Percentiles rank a stretch among this genome's conserved stretches.
Conservation (phyloP, 1,139 yeast genomes). For the Yamadazyma mexicana region DNA sequence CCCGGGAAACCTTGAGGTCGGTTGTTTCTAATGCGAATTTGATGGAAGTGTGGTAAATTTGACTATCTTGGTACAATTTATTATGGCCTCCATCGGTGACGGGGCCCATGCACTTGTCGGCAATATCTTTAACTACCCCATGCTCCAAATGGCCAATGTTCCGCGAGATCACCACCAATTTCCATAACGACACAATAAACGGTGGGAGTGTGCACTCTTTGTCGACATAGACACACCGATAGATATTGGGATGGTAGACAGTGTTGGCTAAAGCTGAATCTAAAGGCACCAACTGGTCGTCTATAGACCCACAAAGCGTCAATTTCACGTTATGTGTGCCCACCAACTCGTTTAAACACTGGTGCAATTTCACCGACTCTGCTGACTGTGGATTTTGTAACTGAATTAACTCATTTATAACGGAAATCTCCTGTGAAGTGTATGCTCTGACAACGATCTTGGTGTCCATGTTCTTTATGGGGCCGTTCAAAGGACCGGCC, state of each 20-base stretch:
- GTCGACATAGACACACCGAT: conserved; percentile 37
- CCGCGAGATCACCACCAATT: conserved; percentile 32
- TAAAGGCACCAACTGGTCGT: conserved; percentile 84
- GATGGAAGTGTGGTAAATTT: conserved; percentile 32
- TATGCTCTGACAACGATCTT: conserved; percentile 50
- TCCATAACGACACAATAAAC: conserved; percentile 32
- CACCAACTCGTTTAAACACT: conserved; percentile 30
- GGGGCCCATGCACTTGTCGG: conserved; percentile 30
- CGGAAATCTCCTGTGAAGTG: conserved; percentile 46
- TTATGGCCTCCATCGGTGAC: conserved; percentile 31
- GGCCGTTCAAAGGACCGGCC: conserved; percentile 48
- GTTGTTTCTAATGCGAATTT: conserved; percentile 41
- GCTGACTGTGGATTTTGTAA: conserved; percentile 38
- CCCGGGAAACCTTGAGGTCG: conserved; percentile 20
- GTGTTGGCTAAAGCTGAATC: conserved; percentile 46
- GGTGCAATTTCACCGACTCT: conserved; percentile 29
- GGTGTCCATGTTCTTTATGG: conserved; percentile 42
- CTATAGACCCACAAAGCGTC: conserved; percentile 47
- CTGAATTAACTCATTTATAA: conserved; percentile 49
- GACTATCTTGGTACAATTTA: conserved; percentile 23
- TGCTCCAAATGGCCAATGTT: conserved; percentile 42
- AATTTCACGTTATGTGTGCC: conserved; percentile 44
- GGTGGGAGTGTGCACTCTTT: conserved; percentile 26
- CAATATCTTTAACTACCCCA: conserved; percentile 30
- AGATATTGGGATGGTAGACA: conserved; percentile 54